These are phyloP conservation scores for Calonectria henricotiae DNA, from an alignment of 2,329 filamentous ascomycete genomes.

Conservation along the genomic window DNA sequence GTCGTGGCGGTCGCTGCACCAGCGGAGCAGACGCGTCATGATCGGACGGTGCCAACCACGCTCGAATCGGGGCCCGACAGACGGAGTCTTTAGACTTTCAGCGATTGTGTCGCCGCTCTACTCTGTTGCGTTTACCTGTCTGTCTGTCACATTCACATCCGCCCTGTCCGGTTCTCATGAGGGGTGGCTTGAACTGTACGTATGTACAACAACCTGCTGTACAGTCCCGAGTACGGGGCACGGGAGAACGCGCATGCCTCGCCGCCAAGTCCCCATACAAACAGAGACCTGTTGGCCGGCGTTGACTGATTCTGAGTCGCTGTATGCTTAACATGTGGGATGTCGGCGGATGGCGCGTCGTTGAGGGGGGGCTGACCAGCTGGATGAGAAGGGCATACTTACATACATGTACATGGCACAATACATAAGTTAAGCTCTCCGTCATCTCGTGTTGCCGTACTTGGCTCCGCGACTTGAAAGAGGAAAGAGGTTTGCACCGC, in stretches of 20 bases:
- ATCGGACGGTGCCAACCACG: slow-evolving; percentile 36
- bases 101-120: not conserved
- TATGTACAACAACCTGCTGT: slow-evolving; percentile 3
- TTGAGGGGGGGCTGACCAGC: slow-evolving; percentile 23
- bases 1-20: slow-evolving; percentile 46
- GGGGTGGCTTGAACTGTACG: slow-evolving; percentile 10
- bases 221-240: slow-evolving; percentile 15
- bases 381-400: slow-evolving; percentile 12
- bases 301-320: slow-evolving; percentile 23
- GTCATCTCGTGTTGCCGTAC: slow-evolving; percentile 19
- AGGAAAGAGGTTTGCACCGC: slow-evolving; percentile 25
- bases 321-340: slow-evolving; percentile 25
- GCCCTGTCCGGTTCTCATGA: slow-evolving; percentile 10
- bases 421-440: slow-evolving; percentile 36
- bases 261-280: slow-evolving; percentile 18
- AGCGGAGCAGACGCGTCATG: slow-evolving; percentile 53
- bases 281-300: slow-evolving; percentile 21
- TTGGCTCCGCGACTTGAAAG: slow-evolving; percentile 11
- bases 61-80: slow-evolving; percentile 29
- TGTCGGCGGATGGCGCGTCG: slow-evolving; percentile 5
- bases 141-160: slow-evolving; percentile 16
- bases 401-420: slow-evolving; percentile 27
- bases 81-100: slow-evolving; percentile 27
- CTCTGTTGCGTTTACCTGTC: not conserved
- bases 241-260: slow-evolving; percentile 23